phyloP scores from a whole-genome alignment of 2,329 filamentous ascomycete species.

The Ceratocystis cubensis region DNA sequence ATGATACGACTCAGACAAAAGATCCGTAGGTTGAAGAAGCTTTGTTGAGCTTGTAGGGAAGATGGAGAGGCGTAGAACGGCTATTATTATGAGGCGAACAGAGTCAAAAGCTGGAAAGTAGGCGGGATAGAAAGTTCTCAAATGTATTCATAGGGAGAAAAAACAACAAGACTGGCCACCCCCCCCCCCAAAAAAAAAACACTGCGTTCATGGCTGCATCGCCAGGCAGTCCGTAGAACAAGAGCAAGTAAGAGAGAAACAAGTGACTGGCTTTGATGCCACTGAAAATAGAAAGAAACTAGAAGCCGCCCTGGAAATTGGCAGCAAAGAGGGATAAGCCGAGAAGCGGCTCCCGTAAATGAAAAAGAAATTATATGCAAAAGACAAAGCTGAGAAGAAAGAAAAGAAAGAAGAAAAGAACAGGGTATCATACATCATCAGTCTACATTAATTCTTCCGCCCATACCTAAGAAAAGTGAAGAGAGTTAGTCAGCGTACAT shows the following conservation, averaged over 20 bases:
- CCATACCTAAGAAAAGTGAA: conserved; percentile 33
- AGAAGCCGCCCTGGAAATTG: not conserved
- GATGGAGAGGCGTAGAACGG: not conserved
- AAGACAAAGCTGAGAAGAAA: not conserved
- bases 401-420: not conserved
- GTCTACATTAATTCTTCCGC: conserved; percentile 27
- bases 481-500: conserved; percentile 24
- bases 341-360: not conserved
- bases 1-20: not conserved
- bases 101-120: not conserved
- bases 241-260: not conserved
- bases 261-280: not conserved
- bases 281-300: not conserved
- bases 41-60: not conserved
- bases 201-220: not conserved
- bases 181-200: not conserved
- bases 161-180: not conserved
- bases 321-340: not conserved
- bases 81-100: not conserved
- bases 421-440: conserved; percentile 10
- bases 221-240: not conserved
- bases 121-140: not conserved
- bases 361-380: conserved; percentile 11
- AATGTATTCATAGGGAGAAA: not conserved
- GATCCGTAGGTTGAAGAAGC: not conserved